Percentiles rank a stretch among this genome's conserved stretches.
Conservation (phyloP, 129 eudicot species). For the Apium graveolens region DNA sequence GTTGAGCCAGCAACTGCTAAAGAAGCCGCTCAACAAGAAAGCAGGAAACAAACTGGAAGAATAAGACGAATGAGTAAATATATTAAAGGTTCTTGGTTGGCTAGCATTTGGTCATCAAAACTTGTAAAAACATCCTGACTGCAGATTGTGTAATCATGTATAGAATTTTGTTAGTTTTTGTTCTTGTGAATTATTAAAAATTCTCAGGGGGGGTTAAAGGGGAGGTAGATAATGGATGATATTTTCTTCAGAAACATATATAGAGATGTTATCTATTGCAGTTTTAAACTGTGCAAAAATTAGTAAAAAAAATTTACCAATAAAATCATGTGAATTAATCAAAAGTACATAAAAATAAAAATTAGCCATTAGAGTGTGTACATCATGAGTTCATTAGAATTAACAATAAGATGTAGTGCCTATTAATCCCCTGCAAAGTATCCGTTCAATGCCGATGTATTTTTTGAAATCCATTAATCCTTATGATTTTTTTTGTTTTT, state of each 20-base stretch:
- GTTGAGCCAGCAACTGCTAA: conserved; percentile 15
- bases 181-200: background rate
- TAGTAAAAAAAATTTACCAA: too few species aligned
- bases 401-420: too few species aligned
- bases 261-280: background rate
- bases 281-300: too few species aligned
- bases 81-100: conserved; percentile 29
- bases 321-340: too few species aligned
- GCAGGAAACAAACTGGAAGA: conserved; percentile 16
- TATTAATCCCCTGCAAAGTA: too few species aligned
- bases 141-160: background rate
- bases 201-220: background rate
- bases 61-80: conserved; percentile 27
- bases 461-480: too few species aligned
- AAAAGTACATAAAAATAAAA: too few species aligned
- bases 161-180: background rate
- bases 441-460: too few species aligned
- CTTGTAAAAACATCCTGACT: conserved; percentile 35
- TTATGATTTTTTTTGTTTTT: too few species aligned
- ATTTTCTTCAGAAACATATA: conserved; percentile 6
- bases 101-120: conserved; percentile 34
- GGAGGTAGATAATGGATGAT: background rate
- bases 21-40: conserved; percentile 13
- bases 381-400: too few species aligned
- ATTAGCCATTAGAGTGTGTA: too few species aligned